phyloP scores from a whole-genome alignment of 495 filamentous ascomycete species.

The Platismatia glauca region DNA sequence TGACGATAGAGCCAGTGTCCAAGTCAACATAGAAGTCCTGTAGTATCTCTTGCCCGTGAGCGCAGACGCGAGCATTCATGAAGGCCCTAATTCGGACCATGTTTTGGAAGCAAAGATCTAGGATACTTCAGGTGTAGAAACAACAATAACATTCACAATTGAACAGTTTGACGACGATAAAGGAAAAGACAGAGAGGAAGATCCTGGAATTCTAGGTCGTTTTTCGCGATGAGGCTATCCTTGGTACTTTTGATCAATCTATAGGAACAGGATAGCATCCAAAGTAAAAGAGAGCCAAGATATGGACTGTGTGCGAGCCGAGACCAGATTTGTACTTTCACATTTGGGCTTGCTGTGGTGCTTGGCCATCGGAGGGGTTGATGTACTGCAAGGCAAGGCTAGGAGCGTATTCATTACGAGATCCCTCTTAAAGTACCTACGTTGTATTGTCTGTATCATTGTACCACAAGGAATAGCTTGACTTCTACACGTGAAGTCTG shows the following conservation, averaged over 20 bases:
- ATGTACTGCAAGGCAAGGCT: too few relatives aligned
- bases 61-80: conserved; percentile 35
- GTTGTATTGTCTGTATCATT: too few relatives aligned
- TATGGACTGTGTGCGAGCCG: too few relatives aligned
- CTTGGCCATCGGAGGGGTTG: too few relatives aligned
- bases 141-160: too few relatives aligned
- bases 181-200: not conserved
- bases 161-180: too few relatives aligned
- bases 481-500: too few relatives aligned
- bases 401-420: too few relatives aligned
- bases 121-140: not conserved
- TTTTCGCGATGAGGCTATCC: not conserved
- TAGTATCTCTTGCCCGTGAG: conserved; percentile 33
- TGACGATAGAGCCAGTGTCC: conserved; percentile 32
- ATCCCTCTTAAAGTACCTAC: too few relatives aligned
- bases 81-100: conserved; percentile 23
- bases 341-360: too few relatives aligned
- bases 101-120: conserved; percentile 24
- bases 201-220: too few relatives aligned
- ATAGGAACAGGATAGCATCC: not conserved
- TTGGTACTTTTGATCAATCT: not conserved
- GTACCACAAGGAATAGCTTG: too few relatives aligned
- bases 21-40: conserved; percentile 31
- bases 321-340: conserved; percentile 29
- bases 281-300: not conserved